phyloP scores from a whole-genome alignment of 768 basidiomycete species.

The Candolleomyces aberdarensis region DNA sequence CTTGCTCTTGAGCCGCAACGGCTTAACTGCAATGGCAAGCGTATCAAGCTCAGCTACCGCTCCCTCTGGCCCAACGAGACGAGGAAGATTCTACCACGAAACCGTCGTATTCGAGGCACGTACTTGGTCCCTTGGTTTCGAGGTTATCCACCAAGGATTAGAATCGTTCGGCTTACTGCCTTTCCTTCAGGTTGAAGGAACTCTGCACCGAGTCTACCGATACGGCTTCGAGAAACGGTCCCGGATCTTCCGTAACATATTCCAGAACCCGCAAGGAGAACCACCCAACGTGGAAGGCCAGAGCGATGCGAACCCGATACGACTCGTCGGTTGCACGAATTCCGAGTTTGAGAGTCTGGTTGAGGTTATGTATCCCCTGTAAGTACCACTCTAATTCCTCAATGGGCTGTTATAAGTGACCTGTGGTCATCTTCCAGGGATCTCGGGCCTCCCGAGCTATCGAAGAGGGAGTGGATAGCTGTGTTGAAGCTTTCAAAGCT shows the following conservation, averaged over 20 bases:
- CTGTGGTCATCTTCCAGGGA: too few relatives aligned
- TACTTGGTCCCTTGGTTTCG: background rate
- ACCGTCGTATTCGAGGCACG: background rate
- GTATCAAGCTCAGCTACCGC: too few relatives aligned
- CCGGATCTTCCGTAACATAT: background rate
- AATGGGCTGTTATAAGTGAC: too few relatives aligned
- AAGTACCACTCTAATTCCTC: background rate
- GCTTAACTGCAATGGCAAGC: too few relatives aligned
- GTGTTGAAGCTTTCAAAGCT: background rate
- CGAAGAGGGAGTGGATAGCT: background rate
- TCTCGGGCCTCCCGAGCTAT: background rate
- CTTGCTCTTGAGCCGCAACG: too few relatives aligned
- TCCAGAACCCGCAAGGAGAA: background rate
- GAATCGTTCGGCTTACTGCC: too few relatives aligned
- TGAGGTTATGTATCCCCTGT: slow-evolving; percentile 2
- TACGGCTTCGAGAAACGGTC: background rate
- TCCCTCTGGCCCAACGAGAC: background rate
- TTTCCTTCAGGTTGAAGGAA: background rate
- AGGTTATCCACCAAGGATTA: background rate
- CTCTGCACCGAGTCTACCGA: background rate
- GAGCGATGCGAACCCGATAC: background rate
- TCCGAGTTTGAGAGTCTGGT: background rate
- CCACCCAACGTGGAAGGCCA: background rate
- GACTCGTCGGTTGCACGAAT: background rate
- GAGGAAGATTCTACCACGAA: background rate